Evolutionary conservation across 2,329 filamentous ascomycete genomes (phyloP), one percentile per base, ranked within the genome.

Genomic region (Cladosporium sp.): DNA sequence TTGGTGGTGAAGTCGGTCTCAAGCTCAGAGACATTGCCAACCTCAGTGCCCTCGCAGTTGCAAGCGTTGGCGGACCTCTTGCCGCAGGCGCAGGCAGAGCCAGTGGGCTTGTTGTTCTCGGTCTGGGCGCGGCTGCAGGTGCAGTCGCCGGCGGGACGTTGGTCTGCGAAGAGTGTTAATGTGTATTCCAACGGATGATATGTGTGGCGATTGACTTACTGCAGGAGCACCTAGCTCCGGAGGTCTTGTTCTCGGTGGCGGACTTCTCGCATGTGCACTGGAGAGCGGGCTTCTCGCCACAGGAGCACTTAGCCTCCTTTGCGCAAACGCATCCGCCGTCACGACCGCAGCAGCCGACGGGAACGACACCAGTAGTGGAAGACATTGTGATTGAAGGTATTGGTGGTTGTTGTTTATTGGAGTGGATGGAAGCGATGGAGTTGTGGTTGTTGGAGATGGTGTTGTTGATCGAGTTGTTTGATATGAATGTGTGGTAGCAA

Each of bases 1-100:
- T 85, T 87, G 63, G 89, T 92, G 43, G 93, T 97, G 76, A 97
- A 97, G 79, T 97, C 93, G 58, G 86, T 91, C 86, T 97, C 93
- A 71, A 89, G 80, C 65, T 77, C 84, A 30, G 87, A 84, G 70
- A 90, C 86, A 46, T 86, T 86, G 63, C 87, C 85, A 25, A 56
- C 48, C 49, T 63, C 60, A 70, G 85, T 59, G 77, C 91, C 93
- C 79, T 92, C 89, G 77, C 93, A 97, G n/a, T 90, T 95, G 70
- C 73, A 73, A 5, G 79, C 74, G 61, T 75, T 83, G 71, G 87
- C 84, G 64, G 90, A 86, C 66, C 93, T 86, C 77, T 88, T 84
- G 68, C 93, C 93, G 77, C 93, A 97, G 8, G 86, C 82, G 77
- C 93, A 97, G 5, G 89, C 84, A 49, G 82, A 80, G 21, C 89